phyloP scores from a whole-genome alignment of 352 stramenopile species.

The Phytophthora ramorum region DNA sequence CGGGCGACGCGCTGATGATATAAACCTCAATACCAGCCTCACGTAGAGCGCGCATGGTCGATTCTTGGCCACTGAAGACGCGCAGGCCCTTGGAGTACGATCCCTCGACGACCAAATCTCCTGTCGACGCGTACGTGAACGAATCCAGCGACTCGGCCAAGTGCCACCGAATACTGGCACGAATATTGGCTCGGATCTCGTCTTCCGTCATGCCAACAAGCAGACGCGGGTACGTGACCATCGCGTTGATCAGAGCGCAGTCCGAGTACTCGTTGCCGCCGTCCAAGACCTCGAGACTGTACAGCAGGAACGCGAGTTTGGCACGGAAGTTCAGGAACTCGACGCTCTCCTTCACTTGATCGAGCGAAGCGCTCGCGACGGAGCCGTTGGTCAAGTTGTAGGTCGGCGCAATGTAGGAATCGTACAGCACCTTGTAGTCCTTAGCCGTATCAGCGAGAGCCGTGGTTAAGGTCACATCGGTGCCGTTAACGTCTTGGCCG shows the following conservation, averaged over 20 bases:
- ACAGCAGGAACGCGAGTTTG: conserved; percentile 52
- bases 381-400: conserved; percentile 41
- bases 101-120: conserved; percentile 35
- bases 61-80: conserved; percentile 60
- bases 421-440: conserved; percentile 55
- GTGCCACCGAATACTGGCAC: conserved; percentile 47
- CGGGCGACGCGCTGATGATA: conserved; percentile 55
- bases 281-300: conserved; percentile 39
- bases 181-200: conserved; percentile 49
- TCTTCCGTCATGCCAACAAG: conserved; percentile 56
- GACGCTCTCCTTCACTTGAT: conserved; percentile 39
- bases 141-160: conserved; percentile 43
- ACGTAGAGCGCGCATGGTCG: conserved; percentile 50
- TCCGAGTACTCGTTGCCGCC: conserved; percentile 38
- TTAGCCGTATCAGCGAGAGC: conserved; percentile 27
- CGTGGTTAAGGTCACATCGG: conserved; percentile 40
- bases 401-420: conserved; percentile 51
- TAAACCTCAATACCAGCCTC: conserved; percentile 46
- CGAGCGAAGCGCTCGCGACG: conserved; percentile 14
- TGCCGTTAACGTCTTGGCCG: conserved; percentile 38
- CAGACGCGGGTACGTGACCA: conserved; percentile 51
- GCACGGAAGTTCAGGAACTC: conserved; percentile 59
- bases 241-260: conserved; percentile 45
- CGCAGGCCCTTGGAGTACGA: conserved; percentile 50
- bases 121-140: conserved; percentile 41